These are phyloP conservation scores for Ephemerocybe angulata DNA, from an alignment of 768 basidiomycete species.

Conservation along the genomic window DNA sequence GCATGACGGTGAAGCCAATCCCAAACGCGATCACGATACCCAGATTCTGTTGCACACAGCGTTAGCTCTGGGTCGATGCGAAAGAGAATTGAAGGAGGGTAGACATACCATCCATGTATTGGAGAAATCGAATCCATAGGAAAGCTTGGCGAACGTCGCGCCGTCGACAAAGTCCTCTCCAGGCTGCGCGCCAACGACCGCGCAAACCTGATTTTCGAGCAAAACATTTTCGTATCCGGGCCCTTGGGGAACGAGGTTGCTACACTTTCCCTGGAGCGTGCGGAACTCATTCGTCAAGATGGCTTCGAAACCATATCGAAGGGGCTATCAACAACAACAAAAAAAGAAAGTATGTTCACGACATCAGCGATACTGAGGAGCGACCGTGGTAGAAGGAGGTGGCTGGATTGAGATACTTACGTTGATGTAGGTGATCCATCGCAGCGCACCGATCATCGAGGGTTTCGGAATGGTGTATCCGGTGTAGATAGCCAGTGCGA, in stretches of 20 bases:
- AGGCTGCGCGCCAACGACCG: slow-evolving; percentile 57
- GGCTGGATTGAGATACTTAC: too few relatives aligned
- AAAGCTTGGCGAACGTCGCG: slow-evolving; percentile 42
- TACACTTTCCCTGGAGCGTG: slow-evolving; percentile 57
- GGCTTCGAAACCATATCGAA: slow-evolving; percentile 66
- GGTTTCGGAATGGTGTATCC: slow-evolving; percentile 50
- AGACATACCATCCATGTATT: slow-evolving; percentile 40
- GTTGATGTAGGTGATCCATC: slow-evolving; percentile 65
- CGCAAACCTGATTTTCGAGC: slow-evolving; percentile 70
- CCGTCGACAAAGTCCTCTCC: slow-evolving; percentile 62
- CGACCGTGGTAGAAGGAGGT: too few relatives aligned
- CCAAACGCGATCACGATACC: slow-evolving; percentile 71
- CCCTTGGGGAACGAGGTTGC: slow-evolving; percentile 57
- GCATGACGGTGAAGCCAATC: slow-evolving; percentile 48
- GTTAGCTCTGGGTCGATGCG: too few relatives aligned
- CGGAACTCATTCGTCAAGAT: slow-evolving; percentile 82
- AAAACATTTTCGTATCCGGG: slow-evolving; percentile 56
- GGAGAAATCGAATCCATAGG: slow-evolving; percentile 42
- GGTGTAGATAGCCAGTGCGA: slow-evolving; percentile 30
- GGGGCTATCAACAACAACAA: too few relatives aligned
- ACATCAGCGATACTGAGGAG: too few relatives aligned
- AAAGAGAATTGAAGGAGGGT: too few relatives aligned
- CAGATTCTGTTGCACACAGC: slow-evolving; percentile 57
- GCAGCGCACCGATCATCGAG: slow-evolving; percentile 63
- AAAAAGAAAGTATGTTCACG: too few relatives aligned